These are phyloP conservation scores for Populus hybrid DNA, from an alignment of 441 rosid species.

Conservation along the genomic window DNA sequence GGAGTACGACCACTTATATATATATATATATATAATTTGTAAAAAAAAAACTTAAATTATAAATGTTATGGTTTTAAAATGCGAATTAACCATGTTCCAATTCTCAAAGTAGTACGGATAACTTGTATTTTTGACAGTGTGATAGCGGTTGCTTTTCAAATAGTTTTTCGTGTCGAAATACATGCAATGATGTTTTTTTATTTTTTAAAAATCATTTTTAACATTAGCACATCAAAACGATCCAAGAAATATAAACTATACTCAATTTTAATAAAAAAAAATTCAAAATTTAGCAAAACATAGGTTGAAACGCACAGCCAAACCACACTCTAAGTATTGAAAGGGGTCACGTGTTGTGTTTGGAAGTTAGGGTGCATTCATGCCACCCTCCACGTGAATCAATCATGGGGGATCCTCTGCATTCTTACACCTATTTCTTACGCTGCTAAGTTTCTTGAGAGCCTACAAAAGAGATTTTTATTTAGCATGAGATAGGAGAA, in stretches of 20 bases:
- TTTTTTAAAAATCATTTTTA: no score
- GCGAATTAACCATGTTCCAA: neutral
- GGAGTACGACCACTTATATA: no score
- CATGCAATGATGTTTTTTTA: no score
- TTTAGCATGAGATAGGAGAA: neutral
- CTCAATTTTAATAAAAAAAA: no score
- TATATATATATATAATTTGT: no score
- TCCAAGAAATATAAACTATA: no score
- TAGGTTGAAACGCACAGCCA: no score
- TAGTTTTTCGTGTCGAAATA: no score
- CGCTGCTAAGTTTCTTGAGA: neutral
- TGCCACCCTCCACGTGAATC: neutral
- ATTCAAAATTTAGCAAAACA: no score
- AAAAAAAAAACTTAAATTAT: no score
- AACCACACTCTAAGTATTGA: neutral
- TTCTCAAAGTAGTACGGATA: neutral
- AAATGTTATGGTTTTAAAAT: neutral
- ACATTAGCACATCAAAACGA: no score
- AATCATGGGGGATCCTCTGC: constrained; percentile 8
- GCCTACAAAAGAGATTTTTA: neutral
- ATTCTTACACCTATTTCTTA: neutral
- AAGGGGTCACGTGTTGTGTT: constrained; percentile 15
- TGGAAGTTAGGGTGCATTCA: constrained; percentile 11
- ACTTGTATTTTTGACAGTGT: neutral
- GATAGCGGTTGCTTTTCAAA: no score